Evolutionary conservation across 129 eudicot genomes (phyloP).

Genomic region (Oenanthe sinensis): DNA sequence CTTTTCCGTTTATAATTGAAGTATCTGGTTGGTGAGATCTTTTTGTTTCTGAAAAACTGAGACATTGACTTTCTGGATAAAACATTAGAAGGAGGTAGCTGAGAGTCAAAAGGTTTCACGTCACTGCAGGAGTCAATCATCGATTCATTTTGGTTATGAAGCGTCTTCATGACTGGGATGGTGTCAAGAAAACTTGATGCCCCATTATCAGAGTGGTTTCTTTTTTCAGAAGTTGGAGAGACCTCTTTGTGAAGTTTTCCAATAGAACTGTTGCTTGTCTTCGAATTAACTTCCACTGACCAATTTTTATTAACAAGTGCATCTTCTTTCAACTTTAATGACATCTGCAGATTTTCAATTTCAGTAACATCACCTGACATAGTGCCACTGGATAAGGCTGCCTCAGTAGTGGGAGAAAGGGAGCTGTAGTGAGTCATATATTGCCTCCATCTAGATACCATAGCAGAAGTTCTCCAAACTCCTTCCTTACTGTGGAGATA

Average conservation of each 20-base stretch:
- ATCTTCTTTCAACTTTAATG: constrained; percentile 22
- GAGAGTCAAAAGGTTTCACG: constrained; percentile 60
- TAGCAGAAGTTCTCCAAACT: constrained; percentile 75
- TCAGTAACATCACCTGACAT: constrained; percentile 19
- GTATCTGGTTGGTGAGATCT: constrained; percentile 55
- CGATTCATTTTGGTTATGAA: constrained; percentile 14
- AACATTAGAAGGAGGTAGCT: constrained; percentile 66
- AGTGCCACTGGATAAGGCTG: constrained; percentile 10
- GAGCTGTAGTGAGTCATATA: constrained; percentile 32
- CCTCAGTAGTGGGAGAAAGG: constrained; percentile 9
- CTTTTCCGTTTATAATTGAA: constrained; percentile 48
- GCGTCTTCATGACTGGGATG: not conserved
- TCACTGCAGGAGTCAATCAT: constrained; percentile 18
- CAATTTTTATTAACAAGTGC: constrained; percentile 25
- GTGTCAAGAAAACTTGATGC: constrained; percentile 16
- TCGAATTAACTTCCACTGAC: constrained; percentile 5
- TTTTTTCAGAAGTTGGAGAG: constrained; percentile 18
- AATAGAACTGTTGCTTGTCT: constrained; percentile 10
- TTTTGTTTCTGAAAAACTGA: constrained; percentile 36
- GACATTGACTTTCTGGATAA: constrained; percentile 85
- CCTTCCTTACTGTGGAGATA: constrained; percentile 95
- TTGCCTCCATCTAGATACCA: constrained; percentile 95
- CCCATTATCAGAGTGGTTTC: constrained; percentile 25
- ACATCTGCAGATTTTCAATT: constrained; percentile 13
- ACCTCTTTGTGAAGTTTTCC: constrained; percentile 8